These are phyloP conservation scores for Singerocomus inundabilis DNA, from an alignment of 1,284 basidiomycete species.

Conservation along the genomic window DNA sequence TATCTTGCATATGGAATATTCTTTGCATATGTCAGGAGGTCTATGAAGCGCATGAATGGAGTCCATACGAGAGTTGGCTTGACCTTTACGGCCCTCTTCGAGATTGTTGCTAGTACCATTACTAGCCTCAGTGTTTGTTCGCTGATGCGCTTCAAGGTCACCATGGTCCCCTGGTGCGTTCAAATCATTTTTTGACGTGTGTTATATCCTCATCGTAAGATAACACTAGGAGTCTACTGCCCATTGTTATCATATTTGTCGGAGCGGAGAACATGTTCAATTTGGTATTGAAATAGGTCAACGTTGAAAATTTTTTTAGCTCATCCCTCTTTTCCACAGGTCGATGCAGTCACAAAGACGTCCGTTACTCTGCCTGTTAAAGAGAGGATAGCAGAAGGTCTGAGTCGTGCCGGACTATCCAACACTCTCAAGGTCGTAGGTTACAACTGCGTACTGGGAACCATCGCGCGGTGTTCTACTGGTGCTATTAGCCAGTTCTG, in stretches of 20 bases:
- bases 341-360: constrained; percentile 87
- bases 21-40: constrained; percentile 74
- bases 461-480: constrained; percentile 75
- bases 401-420: constrained; percentile 84
- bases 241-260: constrained; percentile 93
- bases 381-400: constrained; percentile 86
- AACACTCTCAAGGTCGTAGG: constrained; percentile 90
- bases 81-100: constrained; percentile 90
- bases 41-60: constrained; percentile 75
- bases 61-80: constrained; percentile 92
- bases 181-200: neutral
- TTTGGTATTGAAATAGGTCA: constrained; percentile 54
- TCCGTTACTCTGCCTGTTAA: constrained; percentile 90
- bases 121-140: constrained; percentile 92
- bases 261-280: constrained; percentile 98
- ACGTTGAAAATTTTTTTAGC: neutral
- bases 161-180: constrained; percentile 80
- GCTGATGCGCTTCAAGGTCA: constrained; percentile 79
- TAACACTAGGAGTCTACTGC: constrained; percentile 76
- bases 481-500: constrained; percentile 93
- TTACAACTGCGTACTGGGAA: constrained; percentile 80
- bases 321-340: constrained; percentile 42
- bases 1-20: constrained; percentile 81
- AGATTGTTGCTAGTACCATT: constrained; percentile 88
- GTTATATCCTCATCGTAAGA: constrained; percentile 10